A percentile compares a stretch with the other conserved stretches of the same genome.
These are phyloP conservation scores for Amaranthus tricolor DNA, from an alignment of 179 eudicot genomes.

Conservation along the genomic window DNA sequence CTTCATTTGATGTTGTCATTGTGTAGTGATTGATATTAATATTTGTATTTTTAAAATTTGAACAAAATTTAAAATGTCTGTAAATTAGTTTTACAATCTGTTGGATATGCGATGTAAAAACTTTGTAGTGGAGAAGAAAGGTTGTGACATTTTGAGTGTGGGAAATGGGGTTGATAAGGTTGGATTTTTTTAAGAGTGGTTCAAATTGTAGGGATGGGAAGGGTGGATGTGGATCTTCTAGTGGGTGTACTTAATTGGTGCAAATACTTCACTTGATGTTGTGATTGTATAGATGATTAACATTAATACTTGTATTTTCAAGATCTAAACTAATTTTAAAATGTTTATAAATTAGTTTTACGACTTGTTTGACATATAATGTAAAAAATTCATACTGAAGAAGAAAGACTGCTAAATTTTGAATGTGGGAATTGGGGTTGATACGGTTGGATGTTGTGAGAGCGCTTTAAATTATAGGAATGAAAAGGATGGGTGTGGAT, in stretches of 20 bases:
- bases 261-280: slow-evolving; percentile 16
- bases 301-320: too few species aligned
- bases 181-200: slow-evolving; percentile 14
- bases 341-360: too few species aligned
- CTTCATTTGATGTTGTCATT: slow-evolving; percentile 17
- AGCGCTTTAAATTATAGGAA: slow-evolving; percentile 12
- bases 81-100: too few species aligned
- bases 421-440: background rate
- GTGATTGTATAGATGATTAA: slow-evolving; percentile 8
- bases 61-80: too few species aligned
- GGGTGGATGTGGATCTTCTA: slow-evolving; percentile 1
- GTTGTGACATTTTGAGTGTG: background rate
- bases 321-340: too few species aligned
- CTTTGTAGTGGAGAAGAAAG: background rate
- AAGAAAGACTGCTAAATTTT: background rate
- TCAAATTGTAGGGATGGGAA: slow-evolving; percentile 16
- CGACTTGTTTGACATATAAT: too few species aligned
- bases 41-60: too few species aligned
- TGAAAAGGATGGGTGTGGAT: slow-evolving; percentile 9
- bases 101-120: too few species aligned
- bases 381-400: too few species aligned
- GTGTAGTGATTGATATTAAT: background rate
- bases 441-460: slow-evolving; percentile 14
- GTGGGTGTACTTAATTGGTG: slow-evolving; percentile 10
- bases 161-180: background rate